phyloP scores from a whole-genome alignment of 495 filamentous ascomycete genomes.

The Penicillium crystallinum region DNA sequence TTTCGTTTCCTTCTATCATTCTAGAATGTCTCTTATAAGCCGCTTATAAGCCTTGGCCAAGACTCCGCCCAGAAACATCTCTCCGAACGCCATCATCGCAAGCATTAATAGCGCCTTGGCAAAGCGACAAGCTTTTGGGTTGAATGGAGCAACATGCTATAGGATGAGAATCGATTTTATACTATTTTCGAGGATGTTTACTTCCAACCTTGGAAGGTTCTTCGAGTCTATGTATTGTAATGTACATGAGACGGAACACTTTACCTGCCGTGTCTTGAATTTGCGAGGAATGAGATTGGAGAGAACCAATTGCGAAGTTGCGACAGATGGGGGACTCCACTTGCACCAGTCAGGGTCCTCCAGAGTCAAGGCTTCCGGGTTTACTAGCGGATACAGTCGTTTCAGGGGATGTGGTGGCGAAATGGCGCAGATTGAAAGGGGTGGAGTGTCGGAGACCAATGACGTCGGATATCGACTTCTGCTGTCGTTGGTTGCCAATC shows the following conservation, averaged over 20 bases:
- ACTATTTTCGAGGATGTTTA: no score
- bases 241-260: no score
- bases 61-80: not conserved
- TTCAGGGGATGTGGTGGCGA: slow-evolving; percentile 6
- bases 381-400: slow-evolving; percentile 3
- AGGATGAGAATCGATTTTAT: no score
- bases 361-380: not conserved
- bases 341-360: slow-evolving; percentile 1
- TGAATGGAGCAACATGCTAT: not conserved
- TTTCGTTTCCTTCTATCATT: not conserved
- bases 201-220: no score
- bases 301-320: no score
- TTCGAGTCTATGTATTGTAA: no score
- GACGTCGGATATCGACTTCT: not conserved
- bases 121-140: not conserved
- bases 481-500: not conserved
- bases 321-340: not conserved
- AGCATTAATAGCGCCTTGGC: not conserved
- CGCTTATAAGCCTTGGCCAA: not conserved
- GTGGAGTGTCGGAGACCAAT: not conserved
- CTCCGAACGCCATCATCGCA: not conserved
- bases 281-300: no score
- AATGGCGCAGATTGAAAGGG: not conserved
- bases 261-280: no score
- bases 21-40: not conserved